A percentile compares a stretch with the other conserved stretches of the same genome.
These are phyloP conservation scores for Lasiodiplodia citricola DNA, from an alignment of 2,329 filamentous ascomycete species.

Conservation along the genomic window DNA sequence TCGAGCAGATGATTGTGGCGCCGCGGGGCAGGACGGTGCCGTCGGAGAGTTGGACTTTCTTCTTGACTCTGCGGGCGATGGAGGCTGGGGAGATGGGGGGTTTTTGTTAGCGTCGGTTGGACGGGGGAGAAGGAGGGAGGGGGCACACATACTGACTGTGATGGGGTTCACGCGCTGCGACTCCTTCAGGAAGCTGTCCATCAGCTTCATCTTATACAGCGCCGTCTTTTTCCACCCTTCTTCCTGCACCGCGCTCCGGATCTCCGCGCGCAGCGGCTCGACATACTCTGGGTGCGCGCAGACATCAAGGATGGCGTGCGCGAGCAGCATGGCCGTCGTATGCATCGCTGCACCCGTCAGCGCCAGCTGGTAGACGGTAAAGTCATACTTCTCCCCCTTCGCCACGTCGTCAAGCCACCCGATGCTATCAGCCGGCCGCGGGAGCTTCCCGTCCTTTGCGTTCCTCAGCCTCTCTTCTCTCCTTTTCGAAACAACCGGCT, in stretches of 20 bases:
- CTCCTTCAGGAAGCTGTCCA: constrained; percentile 44
- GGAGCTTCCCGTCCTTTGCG: constrained; percentile 30
- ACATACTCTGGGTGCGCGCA: constrained; percentile 34
- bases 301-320: constrained; percentile 34
- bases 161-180: constrained; percentile 35
- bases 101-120: background rate
- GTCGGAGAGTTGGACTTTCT: constrained; percentile 35
- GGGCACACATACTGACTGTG: no score
- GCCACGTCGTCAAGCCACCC: constrained; percentile 32
- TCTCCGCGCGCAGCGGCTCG: constrained; percentile 35
- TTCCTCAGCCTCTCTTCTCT: constrained; percentile 32
- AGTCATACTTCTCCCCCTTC: constrained; percentile 29
- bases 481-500: constrained; percentile 29
- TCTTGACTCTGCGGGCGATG: constrained; percentile 34
- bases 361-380: constrained; percentile 27
- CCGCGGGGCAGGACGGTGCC: constrained; percentile 35
- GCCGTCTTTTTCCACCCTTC: constrained; percentile 38
- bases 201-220: constrained; percentile 37
- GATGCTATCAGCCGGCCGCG: constrained; percentile 31
- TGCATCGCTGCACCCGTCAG: constrained; percentile 31
- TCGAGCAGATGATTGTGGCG: constrained; percentile 21
- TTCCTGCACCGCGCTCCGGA: constrained; percentile 32
- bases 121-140: no score
- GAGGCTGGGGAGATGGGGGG: background rate
- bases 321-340: constrained; percentile 34